Conservation (phyloP, 306 rosid genomes). For the Vigna angularis region DNA sequence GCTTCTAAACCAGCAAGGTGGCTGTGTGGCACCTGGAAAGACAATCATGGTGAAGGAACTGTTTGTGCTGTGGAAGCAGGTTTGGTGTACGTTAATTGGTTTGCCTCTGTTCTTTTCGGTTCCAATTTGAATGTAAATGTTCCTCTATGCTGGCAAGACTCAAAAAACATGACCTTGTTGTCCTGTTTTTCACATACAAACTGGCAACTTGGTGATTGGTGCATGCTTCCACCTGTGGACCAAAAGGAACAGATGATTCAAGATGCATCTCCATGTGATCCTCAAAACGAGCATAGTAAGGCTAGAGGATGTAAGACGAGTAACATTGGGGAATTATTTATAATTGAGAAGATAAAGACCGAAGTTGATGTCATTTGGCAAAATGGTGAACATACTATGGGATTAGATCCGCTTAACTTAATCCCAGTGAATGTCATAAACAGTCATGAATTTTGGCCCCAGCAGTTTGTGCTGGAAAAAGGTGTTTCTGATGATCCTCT, state of each 20-base stretch:
- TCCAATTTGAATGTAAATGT: conserved; percentile 51
- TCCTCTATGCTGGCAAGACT: conserved; percentile 74
- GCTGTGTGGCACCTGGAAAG: conserved; percentile 87
- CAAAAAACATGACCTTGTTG: conserved; percentile 69
- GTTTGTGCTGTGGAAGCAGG: conserved; percentile 85
- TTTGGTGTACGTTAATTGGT: conserved; percentile 79
- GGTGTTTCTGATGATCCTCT: conserved; percentile 70
- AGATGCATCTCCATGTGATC: conserved; percentile 46
- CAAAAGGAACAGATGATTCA: conserved; percentile 46
- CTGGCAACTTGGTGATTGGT: conserved; percentile 99
- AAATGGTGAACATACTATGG: conserved; percentile 72
- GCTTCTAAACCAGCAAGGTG: conserved; percentile 74
- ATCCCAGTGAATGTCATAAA: conserved; percentile 72
- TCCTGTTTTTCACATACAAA: conserved; percentile 83
- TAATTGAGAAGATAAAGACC: conserved; percentile 79
- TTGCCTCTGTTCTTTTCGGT: conserved; percentile 63
- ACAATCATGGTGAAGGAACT: conserved; percentile 74
- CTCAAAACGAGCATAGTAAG: conserved; percentile 46
- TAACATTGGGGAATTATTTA: conserved; percentile 58
- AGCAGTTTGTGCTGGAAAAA: conserved; percentile 84
- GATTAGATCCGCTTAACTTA: conserved; percentile 66
- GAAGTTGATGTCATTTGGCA: conserved; percentile 89
- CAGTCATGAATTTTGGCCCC: conserved; percentile 92
- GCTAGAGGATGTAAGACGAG: conserved; percentile 54
- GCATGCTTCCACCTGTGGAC: conserved; percentile 63